phyloP scores from a whole-genome alignment of 768 basidiomycete genomes.

The Symmetrospora coprosmae region DNA sequence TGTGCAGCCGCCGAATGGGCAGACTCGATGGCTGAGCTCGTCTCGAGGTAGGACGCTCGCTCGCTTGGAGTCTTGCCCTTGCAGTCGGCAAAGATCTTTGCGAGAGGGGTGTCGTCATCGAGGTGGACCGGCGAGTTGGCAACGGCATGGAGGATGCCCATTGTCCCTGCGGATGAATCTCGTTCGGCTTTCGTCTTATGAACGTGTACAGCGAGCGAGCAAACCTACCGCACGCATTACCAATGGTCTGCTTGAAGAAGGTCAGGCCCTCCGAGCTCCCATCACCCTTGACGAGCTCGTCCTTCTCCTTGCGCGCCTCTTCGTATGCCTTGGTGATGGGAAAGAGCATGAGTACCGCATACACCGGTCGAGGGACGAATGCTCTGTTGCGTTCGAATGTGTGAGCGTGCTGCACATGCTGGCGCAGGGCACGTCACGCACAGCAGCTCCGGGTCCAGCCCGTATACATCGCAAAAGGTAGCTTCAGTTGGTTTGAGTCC shows the following conservation, averaged over 20 bases:
- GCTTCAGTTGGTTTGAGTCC: conserved; percentile 1
- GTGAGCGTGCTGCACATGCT: too few species aligned
- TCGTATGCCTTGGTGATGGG: conserved; percentile 49
- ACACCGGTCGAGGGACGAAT: conserved; percentile 57
- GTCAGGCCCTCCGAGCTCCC: conserved; percentile 50
- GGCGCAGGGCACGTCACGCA: neutral
- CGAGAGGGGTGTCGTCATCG: conserved; percentile 48
- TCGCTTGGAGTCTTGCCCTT: conserved; percentile 57
- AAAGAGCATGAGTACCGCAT: conserved; percentile 73
- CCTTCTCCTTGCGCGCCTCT: conserved; percentile 47
- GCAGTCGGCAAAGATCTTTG: conserved; percentile 47
- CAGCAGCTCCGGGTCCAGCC: conserved; percentile 47
- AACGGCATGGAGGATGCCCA: conserved; percentile 16
- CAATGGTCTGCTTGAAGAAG: conserved; percentile 66
- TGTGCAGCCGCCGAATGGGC: conserved; percentile 61
- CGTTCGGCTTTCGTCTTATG: too few species aligned
- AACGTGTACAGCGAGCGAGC: too few species aligned
- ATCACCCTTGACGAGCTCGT: conserved; percentile 44
- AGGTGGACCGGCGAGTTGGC: neutral
- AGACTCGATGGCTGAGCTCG: conserved; percentile 57
- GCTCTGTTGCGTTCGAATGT: too few species aligned
- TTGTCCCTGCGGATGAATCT: conserved; percentile 15
- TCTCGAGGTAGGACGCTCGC: conserved; percentile 59
- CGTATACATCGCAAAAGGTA: conserved; percentile 20
- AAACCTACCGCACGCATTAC: conserved; percentile 42